A percentile compares a stretch with the other conserved stretches of the same genome.
Evolutionary conservation across 306 rosid genomes (phyloP).

Genomic region (Ammopiptanthus mongolicus): DNA sequence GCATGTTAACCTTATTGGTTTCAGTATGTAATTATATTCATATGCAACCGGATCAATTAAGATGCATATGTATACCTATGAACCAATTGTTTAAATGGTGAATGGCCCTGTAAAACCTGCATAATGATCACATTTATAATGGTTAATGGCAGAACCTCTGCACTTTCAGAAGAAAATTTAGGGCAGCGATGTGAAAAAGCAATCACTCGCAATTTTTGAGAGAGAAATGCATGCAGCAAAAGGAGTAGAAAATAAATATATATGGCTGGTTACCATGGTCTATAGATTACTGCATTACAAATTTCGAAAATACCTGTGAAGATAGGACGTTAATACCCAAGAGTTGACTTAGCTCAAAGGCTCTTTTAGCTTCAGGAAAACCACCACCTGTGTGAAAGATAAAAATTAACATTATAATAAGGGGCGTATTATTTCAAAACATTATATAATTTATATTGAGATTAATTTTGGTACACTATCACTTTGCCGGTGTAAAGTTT

Average conservation of each 20-base stretch:
- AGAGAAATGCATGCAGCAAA: not conserved
- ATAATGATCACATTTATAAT: not conserved
- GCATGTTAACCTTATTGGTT: conserved; percentile 3
- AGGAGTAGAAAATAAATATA: not conserved
- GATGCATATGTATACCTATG: conserved; percentile 49
- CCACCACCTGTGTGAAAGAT: conserved; percentile 66
- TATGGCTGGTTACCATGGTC: too few species aligned
- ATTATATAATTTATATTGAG: too few species aligned
- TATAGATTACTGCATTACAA: not conserved
- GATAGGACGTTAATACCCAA: conserved; percentile 61
- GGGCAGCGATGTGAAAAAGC: not conserved
- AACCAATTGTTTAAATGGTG: conserved; percentile 75
- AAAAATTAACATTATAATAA: not conserved
- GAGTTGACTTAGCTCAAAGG: conserved; percentile 59
- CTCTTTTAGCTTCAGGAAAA: conserved; percentile 79
- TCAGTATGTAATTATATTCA: not conserved
- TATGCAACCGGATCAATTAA: not conserved
- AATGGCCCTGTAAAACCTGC: conserved; percentile 92
- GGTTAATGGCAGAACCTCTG: not conserved
- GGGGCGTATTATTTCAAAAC: not conserved
- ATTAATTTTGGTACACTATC: too few species aligned
- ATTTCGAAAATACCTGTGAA: conserved; percentile 52
- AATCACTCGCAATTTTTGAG: not conserved
- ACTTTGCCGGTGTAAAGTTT: too few species aligned
- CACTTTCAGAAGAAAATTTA: not conserved